These are phyloP conservation scores for Elaeagnus macrophylla DNA, from an alignment of 306 rosid genomes.

Conservation along the genomic window DNA sequence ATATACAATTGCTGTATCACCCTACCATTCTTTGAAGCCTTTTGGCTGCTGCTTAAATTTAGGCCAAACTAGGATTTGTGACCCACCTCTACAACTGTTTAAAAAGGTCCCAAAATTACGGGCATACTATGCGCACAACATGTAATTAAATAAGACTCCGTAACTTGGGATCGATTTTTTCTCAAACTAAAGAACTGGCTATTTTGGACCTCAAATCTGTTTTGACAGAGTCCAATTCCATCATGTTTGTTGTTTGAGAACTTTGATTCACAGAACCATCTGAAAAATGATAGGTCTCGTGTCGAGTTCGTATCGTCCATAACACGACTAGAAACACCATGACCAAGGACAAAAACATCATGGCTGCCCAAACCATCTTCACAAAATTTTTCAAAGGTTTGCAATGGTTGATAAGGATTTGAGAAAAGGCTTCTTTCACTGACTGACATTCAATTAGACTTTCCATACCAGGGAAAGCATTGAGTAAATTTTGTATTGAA, in stretches of 20 bases:
- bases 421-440: conserved; percentile 51
- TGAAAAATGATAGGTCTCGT: conserved; percentile 17
- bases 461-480: conserved; percentile 48
- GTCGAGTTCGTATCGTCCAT: conserved; percentile 31
- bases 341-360: conserved; percentile 27
- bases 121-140: too few species aligned
- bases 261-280: conserved; percentile 34
- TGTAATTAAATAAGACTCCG: too few species aligned
- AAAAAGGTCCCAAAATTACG: too few species aligned
- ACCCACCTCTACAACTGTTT: too few species aligned
- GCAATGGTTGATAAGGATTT: conserved; percentile 46
- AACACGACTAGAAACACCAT: conserved; percentile 40
- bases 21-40: too few species aligned
- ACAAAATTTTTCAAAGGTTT: conserved; percentile 43
- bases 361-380: conserved; percentile 37
- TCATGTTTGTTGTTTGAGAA: conserved; percentile 7
- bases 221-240: conserved; percentile 23
- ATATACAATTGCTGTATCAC: conserved; percentile 12
- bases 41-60: conserved; percentile 3
- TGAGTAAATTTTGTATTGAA: conserved; percentile 46
- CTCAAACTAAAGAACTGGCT: too few species aligned
- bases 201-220: conserved; percentile 2
- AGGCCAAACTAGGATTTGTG: conserved; percentile 2
- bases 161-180: too few species aligned
- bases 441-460: conserved; percentile 45